Evolutionary conservation across 257 asterid species (phyloP).

Genomic region (Nemophila menziesii): DNA sequence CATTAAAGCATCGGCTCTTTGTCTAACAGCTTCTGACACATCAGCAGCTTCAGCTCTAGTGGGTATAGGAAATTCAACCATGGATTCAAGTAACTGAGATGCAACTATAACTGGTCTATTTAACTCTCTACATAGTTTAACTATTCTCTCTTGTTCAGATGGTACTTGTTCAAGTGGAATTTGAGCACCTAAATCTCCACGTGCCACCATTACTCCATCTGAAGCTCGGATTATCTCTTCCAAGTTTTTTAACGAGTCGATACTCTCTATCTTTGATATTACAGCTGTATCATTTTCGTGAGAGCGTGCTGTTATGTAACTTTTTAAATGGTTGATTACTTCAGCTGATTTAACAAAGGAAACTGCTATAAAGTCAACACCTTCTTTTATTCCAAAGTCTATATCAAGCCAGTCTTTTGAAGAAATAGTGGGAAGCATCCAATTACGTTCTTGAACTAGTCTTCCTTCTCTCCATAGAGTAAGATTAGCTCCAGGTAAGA

Average conservation of each 20-base stretch:
- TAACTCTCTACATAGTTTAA: neutral
- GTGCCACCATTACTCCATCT: slow-evolving; percentile 5
- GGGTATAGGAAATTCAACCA: slow-evolving; percentile 1
- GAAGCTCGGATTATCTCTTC: slow-evolving; percentile 2
- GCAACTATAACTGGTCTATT: slow-evolving; percentile 4
- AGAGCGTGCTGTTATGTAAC: slow-evolving; percentile 86
- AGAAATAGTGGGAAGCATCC: neutral
- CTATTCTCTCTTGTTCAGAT: neutral
- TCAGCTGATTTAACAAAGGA: slow-evolving; percentile 98
- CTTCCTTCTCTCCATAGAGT: neutral
- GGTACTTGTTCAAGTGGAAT: slow-evolving; percentile 4
- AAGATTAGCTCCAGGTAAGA: neutral
- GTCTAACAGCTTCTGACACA: neutral
- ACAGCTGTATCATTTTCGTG: slow-evolving; percentile 25
- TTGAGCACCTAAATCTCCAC: slow-evolving; percentile 6
- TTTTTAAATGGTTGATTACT: slow-evolving; percentile 83
- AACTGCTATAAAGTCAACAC: slow-evolving; percentile 92
- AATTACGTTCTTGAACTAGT: neutral
- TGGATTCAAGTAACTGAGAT: slow-evolving; percentile 6
- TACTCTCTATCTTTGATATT: neutral
- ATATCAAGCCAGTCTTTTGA: slow-evolving; percentile 77
- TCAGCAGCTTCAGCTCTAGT: slow-evolving; percentile 2
- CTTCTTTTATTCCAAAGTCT: slow-evolving; percentile 91
- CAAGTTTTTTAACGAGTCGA: neutral
- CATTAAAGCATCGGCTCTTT: slow-evolving; percentile 5